A percentile compares a stretch with the other conserved stretches of the same genome.
These are phyloP conservation scores for Penicillium sp. DNA, from an alignment of 2,329 filamentous ascomycete genomes.

Conservation along the genomic window DNA sequence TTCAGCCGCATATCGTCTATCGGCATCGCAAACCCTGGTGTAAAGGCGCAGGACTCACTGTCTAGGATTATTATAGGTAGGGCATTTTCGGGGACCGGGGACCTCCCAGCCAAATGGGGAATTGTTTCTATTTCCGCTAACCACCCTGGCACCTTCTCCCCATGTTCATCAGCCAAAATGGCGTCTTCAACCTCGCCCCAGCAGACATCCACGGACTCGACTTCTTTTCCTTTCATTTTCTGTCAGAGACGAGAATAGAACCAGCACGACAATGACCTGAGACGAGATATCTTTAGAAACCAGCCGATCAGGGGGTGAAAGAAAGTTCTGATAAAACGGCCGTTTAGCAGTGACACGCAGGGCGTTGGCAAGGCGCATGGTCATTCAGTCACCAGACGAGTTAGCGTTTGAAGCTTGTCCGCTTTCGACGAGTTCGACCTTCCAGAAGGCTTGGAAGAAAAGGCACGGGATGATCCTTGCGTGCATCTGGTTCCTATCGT, in stretches of 20 bases:
- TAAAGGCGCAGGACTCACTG: not conserved
- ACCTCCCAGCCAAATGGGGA: not conserved
- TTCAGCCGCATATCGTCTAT: not conserved
- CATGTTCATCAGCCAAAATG: too few relatives aligned
- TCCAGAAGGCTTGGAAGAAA: slow-evolving; percentile 6
- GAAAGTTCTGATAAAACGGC: slow-evolving; percentile 3
- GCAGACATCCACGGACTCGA: too few relatives aligned
- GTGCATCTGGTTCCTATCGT: slow-evolving; percentile 11
- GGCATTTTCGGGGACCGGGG: not conserved
- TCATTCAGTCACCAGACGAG: slow-evolving; percentile 6
- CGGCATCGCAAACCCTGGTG: not conserved
- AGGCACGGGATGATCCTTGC: slow-evolving; percentile 11
- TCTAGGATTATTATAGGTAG: not conserved
- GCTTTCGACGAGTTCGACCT: not conserved
- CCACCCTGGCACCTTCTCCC: too few relatives aligned
- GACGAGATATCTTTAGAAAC: slow-evolving; percentile 19
- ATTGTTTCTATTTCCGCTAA: not conserved
- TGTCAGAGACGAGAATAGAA: slow-evolving; percentile 4
- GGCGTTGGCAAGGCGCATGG: not conserved
- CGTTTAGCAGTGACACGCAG: slow-evolving; percentile 8
- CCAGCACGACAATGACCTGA: slow-evolving; percentile 6
- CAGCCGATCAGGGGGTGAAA: slow-evolving; percentile 5
- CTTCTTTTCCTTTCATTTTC: not conserved
- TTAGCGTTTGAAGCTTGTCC: slow-evolving; percentile 1
- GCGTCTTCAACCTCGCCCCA: too few relatives aligned